Conservation (phyloP, 2,329 filamentous ascomycete species). For the Tolypocladium nubicola region DNA sequence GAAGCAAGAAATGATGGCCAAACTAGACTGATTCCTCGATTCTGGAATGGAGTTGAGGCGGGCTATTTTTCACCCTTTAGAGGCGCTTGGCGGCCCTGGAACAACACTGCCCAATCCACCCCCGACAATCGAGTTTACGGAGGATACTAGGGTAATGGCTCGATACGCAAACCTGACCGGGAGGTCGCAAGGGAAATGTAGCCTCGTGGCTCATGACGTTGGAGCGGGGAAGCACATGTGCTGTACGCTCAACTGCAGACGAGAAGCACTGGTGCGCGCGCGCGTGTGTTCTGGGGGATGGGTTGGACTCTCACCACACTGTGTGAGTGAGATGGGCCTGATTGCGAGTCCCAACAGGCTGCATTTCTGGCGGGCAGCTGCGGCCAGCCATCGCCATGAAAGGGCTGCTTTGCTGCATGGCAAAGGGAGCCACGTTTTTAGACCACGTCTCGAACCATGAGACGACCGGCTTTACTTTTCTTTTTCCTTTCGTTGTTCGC, state of each 20-base stretch:
- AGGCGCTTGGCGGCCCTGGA: slow-evolving; percentile 19
- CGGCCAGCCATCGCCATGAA: slow-evolving; percentile 11
- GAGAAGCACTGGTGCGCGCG: slow-evolving; percentile 17
- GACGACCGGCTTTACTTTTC: slow-evolving; percentile 33
- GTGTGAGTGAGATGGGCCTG: slow-evolving; percentile 15
- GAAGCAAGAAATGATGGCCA: slow-evolving; percentile 95
- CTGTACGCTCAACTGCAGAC: slow-evolving; percentile 6
- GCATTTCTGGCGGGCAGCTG: slow-evolving; percentile 14
- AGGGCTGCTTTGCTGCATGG: slow-evolving; percentile 24
- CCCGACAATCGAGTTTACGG: slow-evolving; percentile 17
- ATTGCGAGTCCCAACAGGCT: slow-evolving; percentile 13
- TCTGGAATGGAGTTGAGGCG: slow-evolving; percentile 18
- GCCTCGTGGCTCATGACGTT: slow-evolving; percentile 14
- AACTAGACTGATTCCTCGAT: slow-evolving; percentile 65
- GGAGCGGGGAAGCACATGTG: slow-evolving; percentile 3
- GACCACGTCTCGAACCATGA: slow-evolving; percentile 41
- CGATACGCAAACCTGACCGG: slow-evolving; percentile 15
- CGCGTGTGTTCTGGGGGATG: slow-evolving; percentile 13
- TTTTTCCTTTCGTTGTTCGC: slow-evolving; percentile 25
- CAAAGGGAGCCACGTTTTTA: slow-evolving; percentile 29
- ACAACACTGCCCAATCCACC: slow-evolving; percentile 16
- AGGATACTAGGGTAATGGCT: slow-evolving; percentile 17
- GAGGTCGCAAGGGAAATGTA: slow-evolving; percentile 15
- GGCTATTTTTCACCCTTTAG: slow-evolving; percentile 18
- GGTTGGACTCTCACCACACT: slow-evolving; percentile 18